Percentiles rank a stretch among this genome's conserved stretches.
These are phyloP conservation scores for Aspergillus pseudoviridinutans DNA, from an alignment of 2,329 filamentous ascomycete species.

Conservation along the genomic window DNA sequence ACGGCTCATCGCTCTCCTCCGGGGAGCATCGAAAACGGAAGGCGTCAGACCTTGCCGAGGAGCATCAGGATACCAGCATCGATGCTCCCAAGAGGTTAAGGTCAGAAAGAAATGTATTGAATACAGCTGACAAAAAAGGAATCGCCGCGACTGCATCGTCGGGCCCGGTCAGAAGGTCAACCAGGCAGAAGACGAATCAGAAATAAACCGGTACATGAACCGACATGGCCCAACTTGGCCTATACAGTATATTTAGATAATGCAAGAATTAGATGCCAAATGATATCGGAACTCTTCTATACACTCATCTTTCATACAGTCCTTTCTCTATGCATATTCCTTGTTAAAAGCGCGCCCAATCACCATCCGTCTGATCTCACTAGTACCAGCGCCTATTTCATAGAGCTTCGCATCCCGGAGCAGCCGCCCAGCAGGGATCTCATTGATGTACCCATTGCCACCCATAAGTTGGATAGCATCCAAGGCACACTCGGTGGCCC, in stretches of 20 bases:
- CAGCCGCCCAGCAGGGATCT: conserved; percentile 84
- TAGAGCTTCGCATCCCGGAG: conserved; percentile 78
- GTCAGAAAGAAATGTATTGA: conserved; percentile 23
- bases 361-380: conserved; percentile 89
- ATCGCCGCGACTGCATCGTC: conserved; percentile 12
- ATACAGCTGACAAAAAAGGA: conserved; percentile 14
- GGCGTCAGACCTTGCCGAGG: conserved; percentile 10
- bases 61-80: neutral
- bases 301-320: neutral
- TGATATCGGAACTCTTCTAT: neutral
- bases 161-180: conserved; percentile 24
- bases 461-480: conserved; percentile 91
- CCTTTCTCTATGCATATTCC: conserved; percentile 55
- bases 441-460: conserved; percentile 93
- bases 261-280: neutral
- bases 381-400: conserved; percentile 95
- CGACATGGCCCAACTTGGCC: neutral
- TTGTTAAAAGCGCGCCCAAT: conserved; percentile 91
- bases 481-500: conserved; percentile 75
- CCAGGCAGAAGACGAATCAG: conserved; percentile 24
- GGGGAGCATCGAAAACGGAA: conserved; percentile 20
- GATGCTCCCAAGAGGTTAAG: conserved; percentile 7
- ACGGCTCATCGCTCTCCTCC: conserved; percentile 1
- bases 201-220: neutral
- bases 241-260: neutral